These are phyloP conservation scores for Helianthus tuberosus DNA, from an alignment of 129 eudicot genomes.

Conservation along the genomic window DNA sequence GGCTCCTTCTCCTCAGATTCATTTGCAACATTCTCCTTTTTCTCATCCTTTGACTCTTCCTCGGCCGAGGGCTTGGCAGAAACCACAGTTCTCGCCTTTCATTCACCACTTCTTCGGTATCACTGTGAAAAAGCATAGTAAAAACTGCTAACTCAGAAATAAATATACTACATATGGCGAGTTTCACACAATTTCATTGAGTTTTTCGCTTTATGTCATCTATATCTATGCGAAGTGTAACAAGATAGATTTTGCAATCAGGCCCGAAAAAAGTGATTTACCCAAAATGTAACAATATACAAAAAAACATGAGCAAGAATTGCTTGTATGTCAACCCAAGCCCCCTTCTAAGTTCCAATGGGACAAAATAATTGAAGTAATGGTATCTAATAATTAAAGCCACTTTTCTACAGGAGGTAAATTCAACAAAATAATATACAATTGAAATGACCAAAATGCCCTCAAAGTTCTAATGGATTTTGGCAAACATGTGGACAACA, in stretches of 20 bases:
- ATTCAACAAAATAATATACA: neutral
- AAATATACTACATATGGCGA: neutral
- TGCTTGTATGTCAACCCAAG: too few relatives aligned
- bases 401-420: neutral
- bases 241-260: too few relatives aligned
- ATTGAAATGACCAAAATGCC: neutral
- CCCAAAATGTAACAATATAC: too few relatives aligned
- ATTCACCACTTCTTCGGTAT: slow-evolving; percentile 52
- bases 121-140: slow-evolving; percentile 40
- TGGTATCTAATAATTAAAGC: neutral
- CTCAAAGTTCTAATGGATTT: neutral
- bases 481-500: too few relatives aligned
- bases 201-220: too few relatives aligned
- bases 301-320: too few relatives aligned
- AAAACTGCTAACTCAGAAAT: neutral
- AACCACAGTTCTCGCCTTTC: slow-evolving; percentile 63
- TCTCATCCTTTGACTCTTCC: slow-evolving; percentile 59
- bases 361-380: neutral
- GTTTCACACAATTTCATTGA: neutral
- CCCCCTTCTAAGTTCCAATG: too few relatives aligned
- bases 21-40: slow-evolving; percentile 59
- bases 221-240: too few relatives aligned
- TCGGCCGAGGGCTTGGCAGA: slow-evolving; percentile 54
- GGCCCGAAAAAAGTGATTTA: too few relatives aligned
- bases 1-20: slow-evolving; percentile 79